Evolutionary conservation across 805 yeast genomes (phyloP).

Genomic region (Yamadazyma scolyti): DNA sequence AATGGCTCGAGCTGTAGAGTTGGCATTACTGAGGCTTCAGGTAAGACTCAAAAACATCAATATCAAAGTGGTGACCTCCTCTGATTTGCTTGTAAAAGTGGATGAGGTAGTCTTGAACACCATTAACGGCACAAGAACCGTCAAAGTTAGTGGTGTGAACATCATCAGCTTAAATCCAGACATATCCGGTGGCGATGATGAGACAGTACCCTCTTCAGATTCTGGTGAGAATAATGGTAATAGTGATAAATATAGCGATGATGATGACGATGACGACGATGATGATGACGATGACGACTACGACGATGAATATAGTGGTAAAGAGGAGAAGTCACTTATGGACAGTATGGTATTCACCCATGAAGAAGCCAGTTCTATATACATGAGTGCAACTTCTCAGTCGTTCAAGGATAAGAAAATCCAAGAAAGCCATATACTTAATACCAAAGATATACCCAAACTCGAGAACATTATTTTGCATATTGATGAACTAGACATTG

Average conservation of each 20-base stretch:
- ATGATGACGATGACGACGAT: conserved; percentile 12
- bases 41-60: conserved; percentile 46
- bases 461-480: conserved; percentile 13
- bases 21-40: conserved; percentile 59
- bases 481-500: conserved; percentile 34
- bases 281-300: conserved; percentile 14
- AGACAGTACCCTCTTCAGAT: conserved; percentile 3
- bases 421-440: conserved; percentile 1
- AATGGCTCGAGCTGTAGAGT: conserved; percentile 62
- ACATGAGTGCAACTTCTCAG: conserved; percentile 76
- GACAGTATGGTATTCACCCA: conserved; percentile 65
- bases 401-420: conserved; percentile 20
- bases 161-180: conserved; percentile 40
- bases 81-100: conserved; percentile 30
- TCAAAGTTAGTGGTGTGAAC: conserved; percentile 36
- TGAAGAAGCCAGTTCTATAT: conserved; percentile 66
- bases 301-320: conserved; percentile 1
- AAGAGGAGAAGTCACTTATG: conserved; percentile 34
- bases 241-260: conserved; percentile 6
- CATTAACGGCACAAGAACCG: conserved; percentile 43
- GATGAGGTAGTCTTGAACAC: conserved; percentile 33
- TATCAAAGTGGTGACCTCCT: conserved; percentile 48
- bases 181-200: conserved; percentile 25
- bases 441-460: conserved; percentile 10
- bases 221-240: conserved; percentile 3